These are phyloP conservation scores for Wallemia hederae DNA, from an alignment of 1,284 basidiomycete species.

Conservation along the genomic window DNA sequence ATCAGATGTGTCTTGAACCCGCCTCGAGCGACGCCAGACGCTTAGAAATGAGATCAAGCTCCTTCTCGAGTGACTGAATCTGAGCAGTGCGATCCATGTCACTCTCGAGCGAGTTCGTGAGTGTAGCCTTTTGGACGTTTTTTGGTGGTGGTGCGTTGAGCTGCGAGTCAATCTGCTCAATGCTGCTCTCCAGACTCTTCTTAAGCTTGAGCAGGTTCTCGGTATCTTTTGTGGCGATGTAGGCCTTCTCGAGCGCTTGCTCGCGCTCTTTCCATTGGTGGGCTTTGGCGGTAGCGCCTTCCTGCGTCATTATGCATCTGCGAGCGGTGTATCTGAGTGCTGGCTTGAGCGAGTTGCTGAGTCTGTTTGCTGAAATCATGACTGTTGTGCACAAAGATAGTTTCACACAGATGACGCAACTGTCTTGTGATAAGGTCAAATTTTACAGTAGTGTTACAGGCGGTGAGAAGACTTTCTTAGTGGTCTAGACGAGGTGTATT, in stretches of 20 bases:
- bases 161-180: background rate
- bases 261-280: background rate
- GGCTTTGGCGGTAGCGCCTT: background rate
- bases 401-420: background rate
- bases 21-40: background rate
- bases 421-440: background rate
- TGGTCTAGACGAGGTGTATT: background rate
- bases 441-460: no score
- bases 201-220: background rate
- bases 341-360: background rate
- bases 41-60: background rate
- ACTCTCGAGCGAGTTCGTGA: background rate
- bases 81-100: background rate
- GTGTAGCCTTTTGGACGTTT: background rate
- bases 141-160: background rate
- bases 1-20: background rate
- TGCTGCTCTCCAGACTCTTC: background rate
- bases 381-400: background rate
- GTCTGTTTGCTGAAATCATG: background rate
- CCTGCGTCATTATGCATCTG: background rate
- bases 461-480: background rate
- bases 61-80: background rate
- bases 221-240: background rate
- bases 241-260: background rate
- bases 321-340: background rate